Evolutionary conservation across 495 filamentous ascomycete genomes (phyloP), one percentile per base, ranked within the genome.

Genomic region (Clavariopsis aquatica): DNA sequence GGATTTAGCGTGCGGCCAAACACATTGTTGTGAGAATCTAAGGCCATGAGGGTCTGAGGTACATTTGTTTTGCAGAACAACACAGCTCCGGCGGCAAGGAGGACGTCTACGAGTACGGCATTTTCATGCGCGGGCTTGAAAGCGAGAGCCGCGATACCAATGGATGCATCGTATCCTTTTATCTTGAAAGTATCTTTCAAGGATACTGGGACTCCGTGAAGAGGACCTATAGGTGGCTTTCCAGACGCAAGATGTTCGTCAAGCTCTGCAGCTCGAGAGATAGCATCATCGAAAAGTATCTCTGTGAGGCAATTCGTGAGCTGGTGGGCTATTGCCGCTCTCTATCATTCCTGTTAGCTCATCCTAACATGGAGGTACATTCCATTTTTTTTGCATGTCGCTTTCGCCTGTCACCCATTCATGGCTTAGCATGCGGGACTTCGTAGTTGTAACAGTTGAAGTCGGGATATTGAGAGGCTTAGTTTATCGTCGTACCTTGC

Each of bases 21-120:
- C 41, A 78, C 62, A 60, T 78, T 74, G 71, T 79, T 79, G 60
- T 75, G 72, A 0, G 64, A 68, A 56, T 79, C 77, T 12, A 76
- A 66, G 19, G 74, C 72, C 72, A 76, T 73, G 57, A 79, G 68
- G 0, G 74, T 79, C 57, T 76, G 73, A n/a, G 77, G 77, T 12
- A 79, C 65, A 59, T 78, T 78, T 5, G 77, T 79, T 58, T 79
- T 79, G 69, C 72, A 75, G 57, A 78, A 77, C 2, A 79, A 60
- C n/a, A 79, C 77, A 17, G 77, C 77, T 7, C 76, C 76, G 10
- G 62, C 65, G 24, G 51, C 22, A 12, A 77, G 71, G 12, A 79
- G 67, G n/a, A 75, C 56, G 12, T 69, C 59, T n/a, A 76, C 74
- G 22, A 78, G 68, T 1, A 64, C 52, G 0, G 75, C 71, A 56